These are phyloP conservation scores for Hevea brasiliensis DNA, from an alignment of 345 rosid species.

Conservation along the genomic window DNA sequence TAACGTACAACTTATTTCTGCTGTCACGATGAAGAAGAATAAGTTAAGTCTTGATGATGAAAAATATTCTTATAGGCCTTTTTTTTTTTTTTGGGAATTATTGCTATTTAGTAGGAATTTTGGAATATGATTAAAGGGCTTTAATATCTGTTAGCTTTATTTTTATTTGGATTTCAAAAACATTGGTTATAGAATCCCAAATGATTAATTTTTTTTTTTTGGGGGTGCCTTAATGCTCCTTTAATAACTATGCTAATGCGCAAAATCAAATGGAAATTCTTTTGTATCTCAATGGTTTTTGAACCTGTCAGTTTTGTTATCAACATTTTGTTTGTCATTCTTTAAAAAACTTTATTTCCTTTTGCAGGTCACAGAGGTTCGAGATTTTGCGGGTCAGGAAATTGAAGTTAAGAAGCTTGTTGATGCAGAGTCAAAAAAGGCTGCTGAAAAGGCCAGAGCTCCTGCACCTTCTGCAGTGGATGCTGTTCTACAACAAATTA, in stretches of 20 bases:
- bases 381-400: constrained; percentile 89
- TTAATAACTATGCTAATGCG: neutral
- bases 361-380: constrained; percentile 67
- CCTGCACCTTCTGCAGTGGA: constrained; percentile 70
- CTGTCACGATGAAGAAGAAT: too few relatives aligned
- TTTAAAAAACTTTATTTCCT: neutral
- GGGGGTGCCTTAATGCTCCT: too few relatives aligned
- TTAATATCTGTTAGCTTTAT: too few relatives aligned
- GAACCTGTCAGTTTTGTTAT: neutral
- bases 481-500: constrained; percentile 84
- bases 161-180: too few relatives aligned
- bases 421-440: constrained; percentile 82
- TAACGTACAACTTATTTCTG: too few relatives aligned
- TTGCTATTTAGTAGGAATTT: too few relatives aligned
- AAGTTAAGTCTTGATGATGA: too few relatives aligned
- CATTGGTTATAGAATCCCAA: too few relatives aligned
- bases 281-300: neutral
- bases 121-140: too few relatives aligned
- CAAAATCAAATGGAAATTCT: neutral
- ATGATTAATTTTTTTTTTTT: too few relatives aligned
- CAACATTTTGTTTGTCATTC: neutral
- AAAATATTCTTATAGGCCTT: too few relatives aligned
- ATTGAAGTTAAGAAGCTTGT: constrained; percentile 65
- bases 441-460: constrained; percentile 57
- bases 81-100: too few relatives aligned